Base-by-base conservation (phyloP, 305 asterid genomes). In the Solanum chacoense region DNA sequence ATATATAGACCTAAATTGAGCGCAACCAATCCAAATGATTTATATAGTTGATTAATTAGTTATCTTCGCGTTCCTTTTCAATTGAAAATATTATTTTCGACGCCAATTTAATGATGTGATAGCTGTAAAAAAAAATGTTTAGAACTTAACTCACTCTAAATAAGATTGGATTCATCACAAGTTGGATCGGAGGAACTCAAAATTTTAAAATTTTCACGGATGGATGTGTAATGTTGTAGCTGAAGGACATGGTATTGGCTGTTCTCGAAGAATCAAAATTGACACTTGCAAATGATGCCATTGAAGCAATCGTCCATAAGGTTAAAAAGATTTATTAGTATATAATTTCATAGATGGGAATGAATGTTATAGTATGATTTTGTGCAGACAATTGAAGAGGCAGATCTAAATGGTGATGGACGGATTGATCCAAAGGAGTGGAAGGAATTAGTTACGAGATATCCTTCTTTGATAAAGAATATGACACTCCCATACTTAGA, bases 401-500 rank as follows among this genome's bases (percentile, higher is more conserved):
- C 96, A 88, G 98, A 96, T 67, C 72, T 90, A 35, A 96, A 95
- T 77, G 94, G 96, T 3, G 98, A 96, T 73, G 98, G 98, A 9
- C 94, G 87, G 91, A 96, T 96, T 8, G 98, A 95, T 88, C 92
- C 74, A 32, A 95, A 94, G 18, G 99, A 96, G 88, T 96, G 98
- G 99, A 93, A 93, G 86, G 94, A 93, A 75, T 91, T 94, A 13
- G 97, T 94, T 13, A 63, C 94, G 65, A 92, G 88, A 88, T 88
- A 94, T 90, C 99, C 98, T 65, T 93, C 97, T 81, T 87, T 96
- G 7, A 91, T 96, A 88, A 95, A 92, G 94, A 96, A 94, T 85
- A 94, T 95, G 98, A 95, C 99, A 37, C 98, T 96, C 90, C 96
- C 97, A 84, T 93, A 92, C 89, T 91, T 96, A 8, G 92, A 90